phyloP scores from a whole-genome alignment of 2,329 filamentous ascomycete genomes.

The Macrophomina tecta region DNA sequence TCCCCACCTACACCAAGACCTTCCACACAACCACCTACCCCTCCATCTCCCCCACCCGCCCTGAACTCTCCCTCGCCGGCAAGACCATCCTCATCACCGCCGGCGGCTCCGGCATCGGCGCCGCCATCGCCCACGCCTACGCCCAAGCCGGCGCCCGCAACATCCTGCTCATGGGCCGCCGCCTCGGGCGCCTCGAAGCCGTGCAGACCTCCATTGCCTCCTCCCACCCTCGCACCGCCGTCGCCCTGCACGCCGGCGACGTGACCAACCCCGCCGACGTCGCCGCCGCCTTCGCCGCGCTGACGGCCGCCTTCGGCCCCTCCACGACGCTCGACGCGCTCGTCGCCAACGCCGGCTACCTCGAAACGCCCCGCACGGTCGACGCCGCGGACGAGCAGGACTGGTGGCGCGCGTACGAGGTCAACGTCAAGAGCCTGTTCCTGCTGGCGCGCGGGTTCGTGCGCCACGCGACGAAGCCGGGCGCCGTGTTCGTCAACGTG shows the following conservation, averaged over 20 bases:
- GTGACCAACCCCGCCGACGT: constrained; percentile 33
- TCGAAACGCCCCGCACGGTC: constrained; percentile 26
- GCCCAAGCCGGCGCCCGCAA: constrained; percentile 52
- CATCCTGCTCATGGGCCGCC: constrained; percentile 54
- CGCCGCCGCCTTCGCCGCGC: constrained; percentile 30
- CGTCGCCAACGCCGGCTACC: constrained; percentile 34
- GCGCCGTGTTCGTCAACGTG: constrained; percentile 35
- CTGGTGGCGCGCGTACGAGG: constrained; percentile 30
- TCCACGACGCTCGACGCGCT: constrained; percentile 35
- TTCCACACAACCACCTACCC: constrained; percentile 35
- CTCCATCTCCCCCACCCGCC: constrained; percentile 30
- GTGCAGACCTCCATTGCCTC: constrained; percentile 24
- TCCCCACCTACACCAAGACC: constrained; percentile 6
- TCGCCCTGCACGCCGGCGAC: constrained; percentile 32
- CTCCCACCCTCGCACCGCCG: constrained; percentile 22
- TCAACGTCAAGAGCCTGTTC: constrained; percentile 33
- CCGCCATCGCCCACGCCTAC: constrained; percentile 50
- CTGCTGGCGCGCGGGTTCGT: constrained; percentile 36
- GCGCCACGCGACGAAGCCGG: constrained; percentile 28
- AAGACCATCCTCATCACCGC: constrained; percentile 47
- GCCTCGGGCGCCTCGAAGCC: constrained; percentile 41
- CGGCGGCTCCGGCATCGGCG: constrained; percentile 55
- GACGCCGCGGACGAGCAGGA: constrained; percentile 2
- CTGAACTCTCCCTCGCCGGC: constrained; percentile 32
- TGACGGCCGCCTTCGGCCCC: constrained; percentile 24